Conservation (phyloP, 1,284 basidiomycete genomes). For the Heterobasidion parviporum region DNA sequence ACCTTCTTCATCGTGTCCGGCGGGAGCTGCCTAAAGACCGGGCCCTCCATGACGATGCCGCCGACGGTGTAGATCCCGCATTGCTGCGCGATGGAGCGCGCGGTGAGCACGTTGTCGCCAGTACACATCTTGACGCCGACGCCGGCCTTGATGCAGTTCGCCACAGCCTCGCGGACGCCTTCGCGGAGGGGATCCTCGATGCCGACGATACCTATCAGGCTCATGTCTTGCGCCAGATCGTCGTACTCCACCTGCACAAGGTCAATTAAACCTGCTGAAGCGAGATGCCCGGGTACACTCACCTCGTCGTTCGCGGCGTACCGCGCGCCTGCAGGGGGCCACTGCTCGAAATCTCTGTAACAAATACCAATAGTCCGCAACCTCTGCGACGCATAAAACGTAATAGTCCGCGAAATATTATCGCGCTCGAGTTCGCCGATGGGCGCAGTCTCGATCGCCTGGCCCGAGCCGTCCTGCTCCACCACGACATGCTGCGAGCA, state of each 20-base stretch:
- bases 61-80: slow-evolving; percentile 92
- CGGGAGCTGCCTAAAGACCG: slow-evolving; percentile 58
- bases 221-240: slow-evolving; percentile 65
- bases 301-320: slow-evolving; percentile 50
- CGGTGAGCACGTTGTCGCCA: slow-evolving; percentile 93
- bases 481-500: slow-evolving; percentile 73
- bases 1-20: slow-evolving; percentile 52
- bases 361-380: slow-evolving; percentile 91
- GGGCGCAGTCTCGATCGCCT: slow-evolving; percentile 43
- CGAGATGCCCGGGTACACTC: slow-evolving; percentile 1
- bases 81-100: slow-evolving; percentile 72
- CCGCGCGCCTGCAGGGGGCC: slow-evolving; percentile 64
- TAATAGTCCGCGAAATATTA: slow-evolving; percentile 87
- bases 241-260: slow-evolving; percentile 55
- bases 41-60: slow-evolving; percentile 96
- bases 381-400: slow-evolving; percentile 94
- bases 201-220: slow-evolving; percentile 82
- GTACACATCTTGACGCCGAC: slow-evolving; percentile 99
- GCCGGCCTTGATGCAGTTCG: slow-evolving; percentile 81
- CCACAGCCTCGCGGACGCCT: slow-evolving; percentile 85
- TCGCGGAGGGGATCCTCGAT: slow-evolving; percentile 94
- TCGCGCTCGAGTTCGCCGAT: slow-evolving; percentile 63
- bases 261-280: neutral
- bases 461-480: slow-evolving; percentile 24
- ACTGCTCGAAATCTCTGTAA: slow-evolving; percentile 81